Evolutionary conservation across 2,329 filamentous ascomycete species (phyloP), one percentile per base, ranked within the genome.

Genomic region (Pseudogymnoascus sp.): DNA sequence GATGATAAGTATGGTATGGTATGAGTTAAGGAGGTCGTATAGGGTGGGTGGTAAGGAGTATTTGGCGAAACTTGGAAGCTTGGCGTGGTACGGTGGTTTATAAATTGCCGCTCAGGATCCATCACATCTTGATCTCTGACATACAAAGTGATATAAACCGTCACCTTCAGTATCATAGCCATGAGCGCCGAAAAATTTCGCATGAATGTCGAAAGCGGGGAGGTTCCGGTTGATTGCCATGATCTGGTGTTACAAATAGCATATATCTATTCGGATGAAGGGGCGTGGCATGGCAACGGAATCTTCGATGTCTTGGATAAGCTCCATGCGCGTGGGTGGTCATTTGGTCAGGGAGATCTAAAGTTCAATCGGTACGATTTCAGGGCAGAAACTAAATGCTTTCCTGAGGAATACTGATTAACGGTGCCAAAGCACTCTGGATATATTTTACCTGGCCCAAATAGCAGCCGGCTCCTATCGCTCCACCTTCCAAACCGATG

Each of bases 21-120:
- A 28, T 28, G 6, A 28, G 28, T 28, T 28, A 28, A 28, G 1
- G 28, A 28, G 25, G 25, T 6, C 25, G 1, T 25, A 25, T 25
- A 4, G 25, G 28, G 28, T 9, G 25, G 28, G 28, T 9, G 28
- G 28, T 31, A 9, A 7, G 28, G 28, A 43, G 40, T 21, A 43
- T 12, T 43, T 23, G 18, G 40, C 40, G 40, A 43, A 43, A 23
- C 12, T 43, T 79, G 65, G 3, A 14, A 9, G 18, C 40, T 43
- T 43, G 40, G 40, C 18, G 40, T 43, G 18, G 16, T 23, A 43
- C 40, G 18, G 40, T 43, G 12, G 40, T 23, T 23, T 3, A 18
- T 16, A 40, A 43, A 23, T 43, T 23, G 18, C 18, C 11, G 11
- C 4, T 14, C 6, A n/a, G 21, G 11, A 25, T 46, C 21, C 14